Percentiles rank a stretch among this genome's conserved stretches.
These are phyloP conservation scores for Coemansia nantahalensis DNA, from an alignment of 192 early-diverging fungal genomes.

Conservation along the genomic window DNA sequence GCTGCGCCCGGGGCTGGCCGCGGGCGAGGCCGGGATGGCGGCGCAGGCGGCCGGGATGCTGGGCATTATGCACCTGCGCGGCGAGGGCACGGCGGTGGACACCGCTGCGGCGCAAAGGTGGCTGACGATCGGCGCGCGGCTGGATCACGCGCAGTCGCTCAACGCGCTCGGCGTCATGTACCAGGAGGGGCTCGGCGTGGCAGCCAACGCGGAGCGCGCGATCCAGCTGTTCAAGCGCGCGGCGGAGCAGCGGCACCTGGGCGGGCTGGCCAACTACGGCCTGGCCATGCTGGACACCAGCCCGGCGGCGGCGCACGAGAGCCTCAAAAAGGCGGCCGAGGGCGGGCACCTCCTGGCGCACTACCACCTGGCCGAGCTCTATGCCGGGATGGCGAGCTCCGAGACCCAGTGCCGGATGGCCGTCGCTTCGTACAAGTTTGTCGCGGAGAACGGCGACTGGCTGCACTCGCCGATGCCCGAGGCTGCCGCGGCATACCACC, in stretches of 20 bases:
- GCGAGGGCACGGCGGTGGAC: conserved; percentile 72
- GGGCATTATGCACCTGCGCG: conserved; percentile 88
- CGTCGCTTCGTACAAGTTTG: conserved; percentile 70
- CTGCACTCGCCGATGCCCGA: conserved; percentile 63
- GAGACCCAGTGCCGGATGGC: conserved; percentile 63
- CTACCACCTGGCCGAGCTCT: conserved; percentile 77
- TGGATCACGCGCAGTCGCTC: conserved; percentile 63
- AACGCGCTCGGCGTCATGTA: conserved; percentile 86
- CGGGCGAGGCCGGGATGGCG: conserved; percentile 34
- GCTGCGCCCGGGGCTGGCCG: conserved; percentile 21
- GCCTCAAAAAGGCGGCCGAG: conserved; percentile 60
- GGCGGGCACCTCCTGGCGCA: conserved; percentile 72
- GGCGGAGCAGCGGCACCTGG: conserved; percentile 65
- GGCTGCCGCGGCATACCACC: conserved; percentile 57
- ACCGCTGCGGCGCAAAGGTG: conserved; percentile 66
- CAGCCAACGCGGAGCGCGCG: conserved; percentile 57
- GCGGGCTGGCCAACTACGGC: conserved; percentile 78
- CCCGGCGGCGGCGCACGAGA: conserved; percentile 52
- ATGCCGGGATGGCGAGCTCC: conserved; percentile 54
- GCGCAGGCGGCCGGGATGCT: conserved; percentile 76
- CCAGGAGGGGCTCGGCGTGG: conserved; percentile 60
- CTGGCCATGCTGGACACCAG: conserved; percentile 14
- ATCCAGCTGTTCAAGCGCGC: conserved; percentile 66
- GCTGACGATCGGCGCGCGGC: conserved; percentile 68
- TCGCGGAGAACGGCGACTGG: conserved; percentile 87